Evolutionary conservation across 108 stramenopile species (phyloP), one percentile per base, ranked within the genome.

Genomic region (Skeletonema potamos): DNA sequence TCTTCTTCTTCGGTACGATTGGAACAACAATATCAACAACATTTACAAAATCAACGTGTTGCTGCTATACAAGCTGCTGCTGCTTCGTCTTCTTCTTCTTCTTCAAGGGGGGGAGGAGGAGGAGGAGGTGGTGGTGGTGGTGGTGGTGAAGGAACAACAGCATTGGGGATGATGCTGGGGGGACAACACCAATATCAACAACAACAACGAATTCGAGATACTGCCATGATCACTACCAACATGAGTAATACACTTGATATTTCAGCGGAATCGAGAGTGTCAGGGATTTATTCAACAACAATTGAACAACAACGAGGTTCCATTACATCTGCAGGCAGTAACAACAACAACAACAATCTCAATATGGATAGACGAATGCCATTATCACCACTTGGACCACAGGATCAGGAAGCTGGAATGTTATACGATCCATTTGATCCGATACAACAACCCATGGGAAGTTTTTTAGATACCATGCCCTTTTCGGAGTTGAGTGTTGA

Each of bases 341-440:
- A 24, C 22, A 51, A 24, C 48, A 51, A 22, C 48, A 22, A 18
- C 43, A 17, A 44, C 43, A 44, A 44, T 2, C 20, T 6, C 22
- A 22, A 17, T n/a, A 22, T 51, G 0, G 22, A 51, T 6, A 22
- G 48, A 22, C 48, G 48, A 24, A 0, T 15, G 15, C n/a, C 48
- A 22, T 51, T 20, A 0, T 22, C 48, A 24, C 48, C 48, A 22
- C 48, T 22, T 20, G n/a, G 20, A 51, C 64, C 64, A 18, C 48
- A 66, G 54, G 64, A 54, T 66, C 48, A 54, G 4, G 48, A 48
- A 20, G 18, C 64, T 11, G 48, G 28, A 30, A 28, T 66, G 29
- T 6, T 66, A 12, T 66, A 66, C 64, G 54, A 66, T 48, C 64
- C 64, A 44, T 66, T 18, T 20, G 64, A 66, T 66, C 20, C 64